A percentile compares a stretch with the other conserved stretches of the same genome.
phyloP scores from a whole-genome alignment of 192 early-diverging fungal species.

The Rhizophlyctis rosea region DNA sequence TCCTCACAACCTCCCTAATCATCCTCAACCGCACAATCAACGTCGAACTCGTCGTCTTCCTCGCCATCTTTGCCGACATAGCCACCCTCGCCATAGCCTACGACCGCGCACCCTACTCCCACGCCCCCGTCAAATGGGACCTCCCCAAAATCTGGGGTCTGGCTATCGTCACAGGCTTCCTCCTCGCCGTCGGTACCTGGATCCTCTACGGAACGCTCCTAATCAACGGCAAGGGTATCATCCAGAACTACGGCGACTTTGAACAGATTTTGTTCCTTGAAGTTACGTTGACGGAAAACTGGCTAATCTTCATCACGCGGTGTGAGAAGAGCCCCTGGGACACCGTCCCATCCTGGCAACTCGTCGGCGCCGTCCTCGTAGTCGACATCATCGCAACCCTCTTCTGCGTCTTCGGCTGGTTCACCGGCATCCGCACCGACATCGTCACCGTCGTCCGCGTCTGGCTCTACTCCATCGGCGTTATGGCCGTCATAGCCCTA shows the following conservation, averaged over 20 bases:
- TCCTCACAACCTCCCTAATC: constrained; percentile 10
- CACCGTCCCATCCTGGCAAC: constrained; percentile 20
- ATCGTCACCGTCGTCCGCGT: constrained; percentile 24
- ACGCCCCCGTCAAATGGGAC: constrained; percentile 19
- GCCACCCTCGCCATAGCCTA: constrained; percentile 46
- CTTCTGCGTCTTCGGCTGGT: constrained; percentile 23
- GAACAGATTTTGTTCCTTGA: constrained; percentile 23
- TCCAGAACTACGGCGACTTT: constrained; percentile 7
- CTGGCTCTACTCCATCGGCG: constrained; percentile 30
- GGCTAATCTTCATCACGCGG: constrained; percentile 26
- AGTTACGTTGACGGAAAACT: constrained; percentile 19
- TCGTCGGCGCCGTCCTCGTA: constrained; percentile 19
- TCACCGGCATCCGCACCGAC: constrained; percentile 13
- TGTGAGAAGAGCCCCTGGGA: constrained; percentile 1
- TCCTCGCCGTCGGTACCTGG: constrained; percentile 20
- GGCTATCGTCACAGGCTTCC: constrained; percentile 17
- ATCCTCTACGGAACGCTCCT: constrained; percentile 21
- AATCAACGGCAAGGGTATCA: constrained; percentile 16
- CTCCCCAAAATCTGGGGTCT: constrained; percentile 15
- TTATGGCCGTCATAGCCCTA: constrained; percentile 40
- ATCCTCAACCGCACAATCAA: constrained; percentile 59
- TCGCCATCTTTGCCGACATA: constrained; percentile 95
- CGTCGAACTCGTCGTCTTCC: constrained; percentile 83
- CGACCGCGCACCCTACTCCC: constrained; percentile 20
- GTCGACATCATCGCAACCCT: constrained; percentile 23